Conservation (phyloP, 768 basidiomycete genomes). For the Suillus brevipes region DNA sequence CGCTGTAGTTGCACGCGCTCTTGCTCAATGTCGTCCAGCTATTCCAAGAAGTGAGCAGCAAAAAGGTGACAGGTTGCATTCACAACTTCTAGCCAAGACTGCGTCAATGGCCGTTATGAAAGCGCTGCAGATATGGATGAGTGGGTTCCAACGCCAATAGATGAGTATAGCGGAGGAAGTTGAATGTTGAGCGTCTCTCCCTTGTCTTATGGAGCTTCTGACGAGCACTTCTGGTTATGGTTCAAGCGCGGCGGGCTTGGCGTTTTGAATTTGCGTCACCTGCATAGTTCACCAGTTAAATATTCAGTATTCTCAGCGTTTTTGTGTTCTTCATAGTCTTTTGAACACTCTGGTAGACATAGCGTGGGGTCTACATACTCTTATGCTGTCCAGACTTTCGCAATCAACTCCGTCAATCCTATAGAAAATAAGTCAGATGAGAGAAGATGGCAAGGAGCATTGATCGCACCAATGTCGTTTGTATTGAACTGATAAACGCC, state of each 20-base stretch:
- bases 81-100: slow-evolving; percentile 75
- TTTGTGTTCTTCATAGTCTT: neutral
- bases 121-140: slow-evolving; percentile 17
- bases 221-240: neutral
- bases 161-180: slow-evolving; percentile 48
- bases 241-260: neutral
- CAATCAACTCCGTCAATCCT: slow-evolving; percentile 87
- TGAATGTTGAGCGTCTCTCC: slow-evolving; percentile 31
- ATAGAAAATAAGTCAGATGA: neutral
- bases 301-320: neutral
- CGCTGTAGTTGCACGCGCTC: no score
- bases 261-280: neutral
- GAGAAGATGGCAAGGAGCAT: slow-evolving; percentile 4
- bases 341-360: neutral
- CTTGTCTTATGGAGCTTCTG: neutral
- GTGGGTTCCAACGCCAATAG: neutral
- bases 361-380: neutral
- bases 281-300: neutral
- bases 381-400: slow-evolving; percentile 81
- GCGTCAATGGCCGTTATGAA: slow-evolving; percentile 43
- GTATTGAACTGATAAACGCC: slow-evolving; percentile 99
- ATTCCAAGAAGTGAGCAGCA: slow-evolving; percentile 11
- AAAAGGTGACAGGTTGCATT: slow-evolving; percentile 48
- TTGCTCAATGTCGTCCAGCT: slow-evolving; percentile 9
- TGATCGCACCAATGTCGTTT: slow-evolving; percentile 86